phyloP scores from a whole-genome alignment of 2,329 filamentous ascomycete genomes.

The Dactylonectria estremocensis region DNA sequence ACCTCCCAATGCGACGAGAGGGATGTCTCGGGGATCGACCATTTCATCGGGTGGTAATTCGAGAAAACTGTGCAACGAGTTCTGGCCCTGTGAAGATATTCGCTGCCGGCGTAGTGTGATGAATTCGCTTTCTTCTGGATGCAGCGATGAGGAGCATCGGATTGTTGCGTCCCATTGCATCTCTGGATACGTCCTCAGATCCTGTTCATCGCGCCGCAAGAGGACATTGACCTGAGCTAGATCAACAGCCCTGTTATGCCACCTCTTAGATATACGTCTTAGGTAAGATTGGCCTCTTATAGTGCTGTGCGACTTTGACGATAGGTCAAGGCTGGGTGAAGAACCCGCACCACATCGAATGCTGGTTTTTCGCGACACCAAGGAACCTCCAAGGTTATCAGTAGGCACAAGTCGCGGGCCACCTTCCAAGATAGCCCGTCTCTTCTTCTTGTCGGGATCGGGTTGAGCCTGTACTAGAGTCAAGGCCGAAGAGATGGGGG shows the following conservation, averaged over 20 bases:
- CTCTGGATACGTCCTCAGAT: conserved; percentile 38
- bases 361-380: not conserved
- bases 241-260: conserved; percentile 38
- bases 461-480: conserved; percentile 25
- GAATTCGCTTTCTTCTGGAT: conserved; percentile 31
- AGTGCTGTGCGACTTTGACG: not conserved
- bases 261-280: conserved; percentile 18
- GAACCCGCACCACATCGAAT: not conserved
- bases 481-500: conserved; percentile 37
- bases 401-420: not conserved
- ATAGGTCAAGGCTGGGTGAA: not conserved
- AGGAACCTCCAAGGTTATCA: not conserved
- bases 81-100: conserved; percentile 32
- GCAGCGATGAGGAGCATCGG: conserved; percentile 30
- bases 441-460: not conserved
- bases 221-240: conserved; percentile 33
- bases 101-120: conserved; percentile 30
- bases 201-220: conserved; percentile 28
- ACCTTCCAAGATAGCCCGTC: not conserved
- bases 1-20: conserved; percentile 38
- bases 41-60: conserved; percentile 19
- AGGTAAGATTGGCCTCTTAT: not conserved
- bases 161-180: conserved; percentile 41
- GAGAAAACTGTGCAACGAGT: conserved; percentile 36
- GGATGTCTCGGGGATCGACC: conserved; percentile 38